Conservation (phyloP, 805 yeast genomes). For the Saccharomycopsis javanensis region DNA sequence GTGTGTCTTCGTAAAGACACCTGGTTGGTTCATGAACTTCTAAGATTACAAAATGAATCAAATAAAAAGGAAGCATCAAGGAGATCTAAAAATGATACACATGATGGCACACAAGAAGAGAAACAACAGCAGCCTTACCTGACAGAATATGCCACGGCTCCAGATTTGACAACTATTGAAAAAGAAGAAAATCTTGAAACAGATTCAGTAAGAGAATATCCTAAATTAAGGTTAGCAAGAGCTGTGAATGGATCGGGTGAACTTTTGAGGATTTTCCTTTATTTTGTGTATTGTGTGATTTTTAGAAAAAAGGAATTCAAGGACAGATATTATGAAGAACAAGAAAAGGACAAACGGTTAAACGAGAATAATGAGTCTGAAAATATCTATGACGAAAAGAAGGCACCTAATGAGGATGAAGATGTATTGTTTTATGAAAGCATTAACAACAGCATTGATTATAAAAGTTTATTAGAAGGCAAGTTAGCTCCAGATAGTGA, state of each 20-base stretch:
- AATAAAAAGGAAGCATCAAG: conserved; percentile 22
- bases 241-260: neutral
- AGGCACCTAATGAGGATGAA: neutral
- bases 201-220: neutral
- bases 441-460: conserved; percentile 20
- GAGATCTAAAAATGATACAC: conserved; percentile 11
- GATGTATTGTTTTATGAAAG: conserved; percentile 17
- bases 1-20: conserved; percentile 42
- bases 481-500: conserved; percentile 31
- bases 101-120: neutral
- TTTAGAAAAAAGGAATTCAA: neutral
- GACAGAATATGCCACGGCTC: neutral
- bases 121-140: neutral
- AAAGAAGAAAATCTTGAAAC: neutral
- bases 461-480: conserved; percentile 25
- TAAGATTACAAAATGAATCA: conserved; percentile 20
- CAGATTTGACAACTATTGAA: neutral
- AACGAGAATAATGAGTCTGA: conserved; percentile 21
- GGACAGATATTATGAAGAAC: neutral
- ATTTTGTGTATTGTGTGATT: neutral
- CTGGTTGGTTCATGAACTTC: conserved; percentile 20
- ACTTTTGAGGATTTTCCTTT: neutral
- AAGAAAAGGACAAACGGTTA: conserved; percentile 6
- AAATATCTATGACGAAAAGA: conserved; percentile 11
- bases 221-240: neutral